These are phyloP conservation scores for Xylaria palmicola DNA, from an alignment of 495 filamentous ascomycete species.

Conservation along the genomic window DNA sequence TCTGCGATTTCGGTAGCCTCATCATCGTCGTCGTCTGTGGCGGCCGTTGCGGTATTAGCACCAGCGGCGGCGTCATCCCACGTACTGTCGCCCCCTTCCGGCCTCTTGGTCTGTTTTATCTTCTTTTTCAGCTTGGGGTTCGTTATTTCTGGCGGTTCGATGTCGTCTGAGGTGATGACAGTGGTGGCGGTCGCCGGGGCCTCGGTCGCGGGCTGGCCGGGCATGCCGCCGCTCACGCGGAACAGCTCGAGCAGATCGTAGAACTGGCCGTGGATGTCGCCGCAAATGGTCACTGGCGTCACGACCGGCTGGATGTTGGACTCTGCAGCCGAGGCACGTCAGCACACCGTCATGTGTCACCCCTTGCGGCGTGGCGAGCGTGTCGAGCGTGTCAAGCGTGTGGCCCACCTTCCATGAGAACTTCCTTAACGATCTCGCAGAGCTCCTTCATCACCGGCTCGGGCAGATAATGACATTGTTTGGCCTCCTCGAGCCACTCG, in stretches of 20 bases:
- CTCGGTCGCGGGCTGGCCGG: slow-evolving; percentile 68
- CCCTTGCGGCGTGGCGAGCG: too few species aligned
- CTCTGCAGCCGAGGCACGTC: slow-evolving; percentile 54
- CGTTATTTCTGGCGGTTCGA: slow-evolving; percentile 87
- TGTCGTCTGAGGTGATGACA: slow-evolving; percentile 77
- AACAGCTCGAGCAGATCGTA: slow-evolving; percentile 98
- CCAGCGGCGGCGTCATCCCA: slow-evolving; percentile 38
- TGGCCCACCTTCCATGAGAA: slow-evolving; percentile 83
- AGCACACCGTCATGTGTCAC: neutral
- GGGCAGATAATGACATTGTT: slow-evolving; percentile 93
- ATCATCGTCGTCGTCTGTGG: slow-evolving; percentile 52
- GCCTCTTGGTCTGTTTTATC: slow-evolving; percentile 56
- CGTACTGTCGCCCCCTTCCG: slow-evolving; percentile 21
- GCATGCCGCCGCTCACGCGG: slow-evolving; percentile 93
- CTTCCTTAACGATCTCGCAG: slow-evolving; percentile 98
- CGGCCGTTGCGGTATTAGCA: too few species aligned
- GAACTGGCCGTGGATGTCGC: slow-evolving; percentile 98
- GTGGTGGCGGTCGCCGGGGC: slow-evolving; percentile 60
- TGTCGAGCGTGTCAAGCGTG: too few species aligned
- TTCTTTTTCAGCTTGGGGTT: slow-evolving; percentile 80
- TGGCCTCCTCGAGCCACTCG: slow-evolving; percentile 93
- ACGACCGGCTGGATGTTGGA: slow-evolving; percentile 96
- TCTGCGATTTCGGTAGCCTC: slow-evolving; percentile 43
- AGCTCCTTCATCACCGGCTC: slow-evolving; percentile 97
- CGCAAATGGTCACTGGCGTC: slow-evolving; percentile 96